Percentiles rank a stretch among this genome's conserved stretches.
These are phyloP conservation scores for Kwoniella sp. DNA, from an alignment of 768 basidiomycete genomes.

Conservation along the genomic window DNA sequence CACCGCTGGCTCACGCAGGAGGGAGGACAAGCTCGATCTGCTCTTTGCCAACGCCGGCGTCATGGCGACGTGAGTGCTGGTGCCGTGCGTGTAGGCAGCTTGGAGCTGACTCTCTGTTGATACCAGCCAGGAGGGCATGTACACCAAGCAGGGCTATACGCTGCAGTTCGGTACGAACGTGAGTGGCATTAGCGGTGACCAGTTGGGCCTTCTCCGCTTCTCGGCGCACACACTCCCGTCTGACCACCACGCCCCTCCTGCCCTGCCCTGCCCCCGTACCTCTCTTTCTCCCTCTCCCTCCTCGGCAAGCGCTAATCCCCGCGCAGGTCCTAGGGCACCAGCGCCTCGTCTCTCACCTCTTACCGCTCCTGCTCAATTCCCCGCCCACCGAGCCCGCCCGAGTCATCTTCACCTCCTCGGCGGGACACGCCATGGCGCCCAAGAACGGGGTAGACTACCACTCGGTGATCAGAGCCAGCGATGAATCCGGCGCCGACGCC, in stretches of 20 bases:
- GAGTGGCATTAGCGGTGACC: background rate
- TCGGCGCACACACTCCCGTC: no score
- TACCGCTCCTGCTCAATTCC: conserved; percentile 23
- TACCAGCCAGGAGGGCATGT: conserved; percentile 28
- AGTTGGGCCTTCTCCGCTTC: no score
- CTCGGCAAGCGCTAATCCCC: background rate
- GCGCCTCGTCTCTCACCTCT: conserved; percentile 23
- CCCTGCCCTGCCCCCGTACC: background rate
- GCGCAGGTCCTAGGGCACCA: conserved; percentile 35
- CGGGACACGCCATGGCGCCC: conserved; percentile 34
- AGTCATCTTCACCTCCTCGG: conserved; percentile 34
- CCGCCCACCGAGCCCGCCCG: conserved; percentile 17
- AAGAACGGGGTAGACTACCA: conserved; percentile 29
- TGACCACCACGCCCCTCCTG: no score
- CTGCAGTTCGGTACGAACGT: conserved; percentile 46
- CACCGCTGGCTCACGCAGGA: conserved; percentile 1
- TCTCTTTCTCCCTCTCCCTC: no score
- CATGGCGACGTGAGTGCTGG: conserved; percentile 39
- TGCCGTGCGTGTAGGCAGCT: no score
- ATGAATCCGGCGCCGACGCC: background rate
- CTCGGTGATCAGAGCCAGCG: conserved; percentile 23
- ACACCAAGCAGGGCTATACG: conserved; percentile 39
- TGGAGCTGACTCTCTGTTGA: background rate
- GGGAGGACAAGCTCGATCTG: conserved; percentile 26
- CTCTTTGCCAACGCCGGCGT: conserved; percentile 45